A percentile compares a stretch with the other conserved stretches of the same genome.
These are phyloP conservation scores for Pisolithus marmoratus DNA, from an alignment of 768 basidiomycete genomes.

Conservation along the genomic window DNA sequence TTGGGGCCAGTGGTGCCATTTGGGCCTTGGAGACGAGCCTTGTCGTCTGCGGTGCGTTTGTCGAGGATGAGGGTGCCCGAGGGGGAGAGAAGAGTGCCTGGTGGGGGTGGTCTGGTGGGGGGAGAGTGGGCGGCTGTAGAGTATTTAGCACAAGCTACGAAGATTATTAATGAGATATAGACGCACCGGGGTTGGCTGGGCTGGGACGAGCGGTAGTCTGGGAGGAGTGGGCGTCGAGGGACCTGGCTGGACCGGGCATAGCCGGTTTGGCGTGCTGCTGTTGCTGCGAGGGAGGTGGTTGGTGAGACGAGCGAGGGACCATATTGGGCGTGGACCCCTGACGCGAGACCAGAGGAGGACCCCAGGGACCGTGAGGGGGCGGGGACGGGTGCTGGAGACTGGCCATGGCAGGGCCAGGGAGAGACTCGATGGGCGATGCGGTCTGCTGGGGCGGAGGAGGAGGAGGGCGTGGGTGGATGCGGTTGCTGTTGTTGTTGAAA, in stretches of 20 bases:
- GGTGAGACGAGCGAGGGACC: conserved; percentile 21
- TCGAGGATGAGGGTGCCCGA: conserved; percentile 24
- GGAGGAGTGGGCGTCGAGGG: neutral
- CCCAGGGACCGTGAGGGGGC: conserved; percentile 23
- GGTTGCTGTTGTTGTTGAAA: conserved; percentile 16
- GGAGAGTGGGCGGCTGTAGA: conserved; percentile 23
- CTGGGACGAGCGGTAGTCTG: conserved; percentile 3
- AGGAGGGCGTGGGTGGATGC: conserved; percentile 28
- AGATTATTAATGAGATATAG: neutral
- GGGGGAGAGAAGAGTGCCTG: conserved; percentile 17
- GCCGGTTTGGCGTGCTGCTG: conserved; percentile 27
- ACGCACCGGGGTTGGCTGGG: conserved; percentile 22
- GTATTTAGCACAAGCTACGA: conserved; percentile 3
- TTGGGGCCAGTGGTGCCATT: conserved; percentile 10
- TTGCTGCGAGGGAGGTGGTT: conserved; percentile 22
- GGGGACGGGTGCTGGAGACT: conserved; percentile 27
- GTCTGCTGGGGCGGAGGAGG: conserved; percentile 27
- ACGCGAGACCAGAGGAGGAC: conserved; percentile 20
- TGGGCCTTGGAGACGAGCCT: conserved; percentile 16
- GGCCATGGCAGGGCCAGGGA: conserved; percentile 26
- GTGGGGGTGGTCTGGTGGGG: conserved; percentile 12
- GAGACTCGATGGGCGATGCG: conserved; percentile 17
- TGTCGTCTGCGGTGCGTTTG: conserved; percentile 25
- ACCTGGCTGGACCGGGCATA: conserved; percentile 28
- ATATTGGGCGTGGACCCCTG: conserved; percentile 29